A percentile compares a stretch with the other conserved stretches of the same genome.
Conservation (phyloP, 2,329 filamentous ascomycete species). For the Cladophialophora psammophila region DNA sequence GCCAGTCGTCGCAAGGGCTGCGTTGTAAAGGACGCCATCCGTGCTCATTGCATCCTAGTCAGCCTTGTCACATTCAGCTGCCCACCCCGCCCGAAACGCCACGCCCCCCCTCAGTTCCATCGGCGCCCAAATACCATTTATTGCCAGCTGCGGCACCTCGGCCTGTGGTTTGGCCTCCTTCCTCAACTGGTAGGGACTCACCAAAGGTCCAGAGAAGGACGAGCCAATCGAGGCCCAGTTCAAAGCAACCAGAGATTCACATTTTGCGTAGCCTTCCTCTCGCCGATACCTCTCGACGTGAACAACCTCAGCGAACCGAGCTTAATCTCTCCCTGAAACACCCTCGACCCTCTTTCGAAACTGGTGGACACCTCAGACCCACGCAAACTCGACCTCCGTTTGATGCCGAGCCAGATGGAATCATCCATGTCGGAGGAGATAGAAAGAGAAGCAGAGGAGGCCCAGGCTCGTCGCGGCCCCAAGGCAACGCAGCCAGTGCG, state of each 20-base stretch:
- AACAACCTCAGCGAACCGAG: not conserved
- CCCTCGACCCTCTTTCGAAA: not conserved
- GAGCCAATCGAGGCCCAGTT: not conserved
- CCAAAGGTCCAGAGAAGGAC: not conserved
- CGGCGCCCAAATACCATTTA: not conserved
- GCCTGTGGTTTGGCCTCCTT: not conserved
- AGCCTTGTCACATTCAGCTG: slow-evolving; percentile 1
- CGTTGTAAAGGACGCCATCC: not conserved
- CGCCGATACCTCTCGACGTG: not conserved
- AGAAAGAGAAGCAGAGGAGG: not conserved
- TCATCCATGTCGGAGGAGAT: not conserved
- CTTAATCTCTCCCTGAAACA: not conserved
- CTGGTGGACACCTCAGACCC: not conserved
- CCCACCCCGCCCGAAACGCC: slow-evolving; percentile 7
- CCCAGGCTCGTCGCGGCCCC: not conserved
- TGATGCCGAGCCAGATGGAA: not conserved
- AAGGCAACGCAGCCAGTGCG: not conserved
- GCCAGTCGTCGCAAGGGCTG: not conserved
- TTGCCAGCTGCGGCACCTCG: not conserved
- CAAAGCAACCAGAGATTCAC: not conserved
- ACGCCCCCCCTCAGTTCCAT: slow-evolving; percentile 4
- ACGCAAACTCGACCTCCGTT: not conserved
- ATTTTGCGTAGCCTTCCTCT: not conserved
- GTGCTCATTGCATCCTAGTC: not conserved
- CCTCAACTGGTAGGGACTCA: not conserved